Conservation (phyloP, 257 asterid genomes). For the Solanum sejunctum region DNA sequence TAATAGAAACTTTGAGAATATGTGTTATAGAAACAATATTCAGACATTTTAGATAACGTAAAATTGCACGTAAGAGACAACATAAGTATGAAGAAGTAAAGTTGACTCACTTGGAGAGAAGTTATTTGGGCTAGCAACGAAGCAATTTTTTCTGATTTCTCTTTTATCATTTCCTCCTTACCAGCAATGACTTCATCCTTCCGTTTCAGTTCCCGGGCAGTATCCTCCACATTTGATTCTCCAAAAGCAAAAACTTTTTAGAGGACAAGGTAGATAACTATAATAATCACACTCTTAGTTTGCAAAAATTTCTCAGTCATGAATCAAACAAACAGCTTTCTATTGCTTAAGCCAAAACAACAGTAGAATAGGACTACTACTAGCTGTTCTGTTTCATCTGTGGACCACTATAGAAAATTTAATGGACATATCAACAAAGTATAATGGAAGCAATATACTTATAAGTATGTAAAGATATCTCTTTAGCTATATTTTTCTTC, state of each 20-base stretch:
- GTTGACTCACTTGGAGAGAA: slow-evolving; percentile 57
- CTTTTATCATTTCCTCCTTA: slow-evolving; percentile 55
- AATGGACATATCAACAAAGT: not conserved
- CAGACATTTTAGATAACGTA: not conserved
- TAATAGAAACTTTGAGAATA: not conserved
- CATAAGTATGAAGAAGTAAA: not conserved
- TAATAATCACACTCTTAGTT: not conserved
- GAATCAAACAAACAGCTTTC: not conserved
- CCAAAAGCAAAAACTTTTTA: slow-evolving; percentile 8
- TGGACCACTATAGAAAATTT: not conserved
- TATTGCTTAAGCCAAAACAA: not conserved
- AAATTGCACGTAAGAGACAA: not conserved
- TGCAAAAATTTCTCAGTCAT: not conserved
- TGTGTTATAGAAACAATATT: not conserved
- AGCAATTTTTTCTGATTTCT: slow-evolving; percentile 41
- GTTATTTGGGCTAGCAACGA: slow-evolving; percentile 62
- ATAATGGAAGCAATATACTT: not conserved
- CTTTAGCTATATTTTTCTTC: not conserved
- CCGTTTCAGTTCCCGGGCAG: slow-evolving; percentile 37
- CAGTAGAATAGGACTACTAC: not conserved
- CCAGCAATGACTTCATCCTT: slow-evolving; percentile 53
- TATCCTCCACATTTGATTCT: slow-evolving; percentile 60
- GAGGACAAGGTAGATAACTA: not conserved
- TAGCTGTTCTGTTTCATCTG: not conserved
- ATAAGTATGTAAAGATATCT: not conserved